Conservation (phyloP, 2,329 filamentous ascomycete genomes). For the Aspergillus felis region DNA sequence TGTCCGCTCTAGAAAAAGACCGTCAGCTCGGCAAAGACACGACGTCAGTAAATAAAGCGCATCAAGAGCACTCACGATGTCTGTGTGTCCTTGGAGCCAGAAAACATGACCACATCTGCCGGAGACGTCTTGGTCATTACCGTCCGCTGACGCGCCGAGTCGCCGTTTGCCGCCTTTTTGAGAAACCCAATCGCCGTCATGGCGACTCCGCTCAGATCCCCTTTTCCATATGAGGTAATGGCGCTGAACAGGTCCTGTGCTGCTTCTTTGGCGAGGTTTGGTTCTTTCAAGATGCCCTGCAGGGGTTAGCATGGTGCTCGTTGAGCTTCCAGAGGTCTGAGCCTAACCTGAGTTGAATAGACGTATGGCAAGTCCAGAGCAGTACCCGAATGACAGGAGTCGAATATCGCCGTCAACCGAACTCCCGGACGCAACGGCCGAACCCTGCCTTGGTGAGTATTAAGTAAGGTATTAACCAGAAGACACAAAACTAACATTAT, state of each 20-base stretch:
- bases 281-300: slow-evolving; percentile 61
- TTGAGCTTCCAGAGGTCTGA: background rate
- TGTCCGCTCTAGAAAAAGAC: slow-evolving; percentile 67
- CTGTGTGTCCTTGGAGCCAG: slow-evolving; percentile 91
- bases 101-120: slow-evolving; percentile 97
- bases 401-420: slow-evolving; percentile 67
- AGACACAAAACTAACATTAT: slow-evolving; percentile 48
- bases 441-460: slow-evolving; percentile 47
- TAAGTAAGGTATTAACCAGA: background rate
- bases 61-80: slow-evolving; percentile 48
- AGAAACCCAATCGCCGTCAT: slow-evolving; percentile 76
- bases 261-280: slow-evolving; percentile 64
- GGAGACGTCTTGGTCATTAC: slow-evolving; percentile 86
- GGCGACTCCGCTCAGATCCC: slow-evolving; percentile 77
- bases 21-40: background rate
- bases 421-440: slow-evolving; percentile 76
- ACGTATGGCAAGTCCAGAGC: slow-evolving; percentile 65
- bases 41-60: background rate
- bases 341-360: slow-evolving; percentile 54
- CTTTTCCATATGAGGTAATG: slow-evolving; percentile 72
- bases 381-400: slow-evolving; percentile 65
- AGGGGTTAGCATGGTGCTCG: background rate
- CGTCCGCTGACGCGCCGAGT: slow-evolving; percentile 73
- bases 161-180: slow-evolving; percentile 79
- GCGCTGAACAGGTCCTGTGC: slow-evolving; percentile 61